Evolutionary conservation across 108 stramenopile species (phyloP).

Genomic region (Pseudonitzschia delicatissima): DNA sequence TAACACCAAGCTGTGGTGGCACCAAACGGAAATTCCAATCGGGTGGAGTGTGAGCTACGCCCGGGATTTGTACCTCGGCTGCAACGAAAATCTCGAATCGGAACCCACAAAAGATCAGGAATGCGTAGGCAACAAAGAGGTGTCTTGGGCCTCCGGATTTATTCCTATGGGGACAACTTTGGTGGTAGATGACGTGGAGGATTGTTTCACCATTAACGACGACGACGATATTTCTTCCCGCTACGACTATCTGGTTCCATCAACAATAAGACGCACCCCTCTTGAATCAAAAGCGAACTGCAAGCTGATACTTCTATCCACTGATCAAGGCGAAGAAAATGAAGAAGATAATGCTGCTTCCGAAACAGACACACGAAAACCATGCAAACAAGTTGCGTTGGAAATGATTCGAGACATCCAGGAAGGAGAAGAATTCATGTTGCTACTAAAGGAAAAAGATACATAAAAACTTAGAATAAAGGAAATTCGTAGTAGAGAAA

Average conservation of each 20-base stretch:
- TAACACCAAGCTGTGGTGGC: background rate
- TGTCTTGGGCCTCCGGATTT: background rate
- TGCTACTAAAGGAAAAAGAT: slow-evolving; percentile 20
- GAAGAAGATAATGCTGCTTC: background rate
- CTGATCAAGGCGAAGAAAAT: background rate
- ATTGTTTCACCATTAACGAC: background rate
- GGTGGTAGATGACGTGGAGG: background rate
- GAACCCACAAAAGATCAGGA: too few relatives aligned
- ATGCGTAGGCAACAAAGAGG: background rate
- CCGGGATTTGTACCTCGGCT: background rate
- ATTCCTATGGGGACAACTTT: background rate
- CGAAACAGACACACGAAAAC: background rate
- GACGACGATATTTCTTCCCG: background rate
- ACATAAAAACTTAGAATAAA: background rate
- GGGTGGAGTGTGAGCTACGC: background rate
- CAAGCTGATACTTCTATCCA: background rate
- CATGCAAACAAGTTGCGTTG: background rate
- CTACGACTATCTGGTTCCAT: background rate
- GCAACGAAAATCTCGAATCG: background rate
- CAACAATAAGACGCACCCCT: background rate
- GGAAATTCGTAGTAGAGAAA: background rate
- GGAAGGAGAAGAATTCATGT: background rate
- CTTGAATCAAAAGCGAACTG: background rate
- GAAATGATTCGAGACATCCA: background rate
- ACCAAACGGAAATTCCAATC: background rate